Base-by-base conservation (phyloP, 371 early-diverging fungal genomes). In the Batrachochytrium dendrobatidis region DNA sequence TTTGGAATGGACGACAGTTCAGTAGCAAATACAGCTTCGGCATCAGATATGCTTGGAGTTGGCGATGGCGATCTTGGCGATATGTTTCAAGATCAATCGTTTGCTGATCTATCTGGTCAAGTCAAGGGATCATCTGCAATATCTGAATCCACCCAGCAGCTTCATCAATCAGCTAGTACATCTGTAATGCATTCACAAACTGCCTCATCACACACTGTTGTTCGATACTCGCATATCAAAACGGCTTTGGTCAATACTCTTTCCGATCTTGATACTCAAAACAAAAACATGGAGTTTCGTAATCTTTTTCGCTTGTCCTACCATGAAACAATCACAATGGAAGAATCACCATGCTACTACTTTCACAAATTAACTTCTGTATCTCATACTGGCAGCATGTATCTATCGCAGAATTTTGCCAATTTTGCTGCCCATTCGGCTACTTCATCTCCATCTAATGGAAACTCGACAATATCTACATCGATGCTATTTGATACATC, bases 281-380 rank as follows among this genome's bases (percentile, higher is more conserved):
- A 68, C n/a, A 58, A 60, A 51, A 69, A 77, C 44, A 49, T 77
- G 32, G 80, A 77, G 51, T 76, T 80, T 49, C 69, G 73, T 15
- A 65, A 61, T 20, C 53, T 75, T 0, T 77, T 80, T 61, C 50
- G 69, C 24, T 60, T 80, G 2, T 72, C 80, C 0, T 56, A 51
- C 30, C 28, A 58, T 2, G 80, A 77, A 60, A 74, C 72, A 1
- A 68, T 80, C 26, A 32, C 64, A 1, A 46, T 69, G 53, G 71
- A 73, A 34, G 76, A 76, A 51, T n/a, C 63, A 8, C 68, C 74
- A 3, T 71, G 69, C 60, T 57, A 65, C 34, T 75, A 58, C 52
- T 72, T 65, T 35, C 68, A 75, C 55, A 68, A 64, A 34, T 56
- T 63, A 3, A 45, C 62, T 3, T 34, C 58, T 12, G 53, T 57